A percentile compares a stretch with the other conserved stretches of the same genome.
Evolutionary conservation across 257 asterid species (phyloP).

Genomic region (Ligustrum vulgare): DNA sequence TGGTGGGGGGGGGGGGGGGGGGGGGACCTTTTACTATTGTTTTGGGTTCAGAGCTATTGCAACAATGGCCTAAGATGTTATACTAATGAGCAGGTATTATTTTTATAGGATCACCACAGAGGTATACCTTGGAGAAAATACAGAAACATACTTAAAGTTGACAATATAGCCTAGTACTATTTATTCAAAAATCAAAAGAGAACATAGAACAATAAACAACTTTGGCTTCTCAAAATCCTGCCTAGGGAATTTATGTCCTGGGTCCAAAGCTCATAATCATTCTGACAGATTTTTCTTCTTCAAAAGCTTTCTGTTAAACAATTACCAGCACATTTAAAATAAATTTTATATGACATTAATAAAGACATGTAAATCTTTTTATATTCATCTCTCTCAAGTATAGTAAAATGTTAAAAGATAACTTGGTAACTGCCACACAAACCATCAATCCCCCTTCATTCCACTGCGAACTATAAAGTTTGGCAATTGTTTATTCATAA

Average conservation of each 20-base stretch:
- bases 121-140: conserved; percentile 4
- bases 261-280: neutral
- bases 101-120: neutral
- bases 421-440: no score
- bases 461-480: no score
- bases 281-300: neutral
- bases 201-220: neutral
- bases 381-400: no score
- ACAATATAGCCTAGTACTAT: neutral
- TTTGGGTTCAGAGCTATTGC: neutral
- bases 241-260: neutral
- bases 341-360: no score
- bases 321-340: neutral
- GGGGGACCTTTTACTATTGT: neutral
- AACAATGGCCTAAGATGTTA: neutral
- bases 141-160: neutral
- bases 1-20: no score
- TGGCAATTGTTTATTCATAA: no score
- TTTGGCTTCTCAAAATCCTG: neutral
- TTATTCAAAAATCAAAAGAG: neutral
- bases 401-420: no score
- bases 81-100: neutral
- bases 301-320: neutral
- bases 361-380: no score
- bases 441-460: no score